Conservation (phyloP, 2,329 filamentous ascomycete species). For the Daldinia sp. region DNA sequence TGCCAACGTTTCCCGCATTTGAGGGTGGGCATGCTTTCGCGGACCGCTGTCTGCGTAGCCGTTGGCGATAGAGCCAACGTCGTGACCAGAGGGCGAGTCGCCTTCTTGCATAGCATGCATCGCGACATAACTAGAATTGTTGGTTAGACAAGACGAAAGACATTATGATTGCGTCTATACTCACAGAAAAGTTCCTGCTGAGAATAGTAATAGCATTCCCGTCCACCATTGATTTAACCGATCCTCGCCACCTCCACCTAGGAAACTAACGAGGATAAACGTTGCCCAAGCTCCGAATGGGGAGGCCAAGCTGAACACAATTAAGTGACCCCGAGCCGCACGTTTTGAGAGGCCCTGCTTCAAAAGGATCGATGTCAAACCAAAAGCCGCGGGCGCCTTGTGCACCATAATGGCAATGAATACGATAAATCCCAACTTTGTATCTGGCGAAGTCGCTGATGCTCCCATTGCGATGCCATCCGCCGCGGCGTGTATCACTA, state of each 20-base stretch:
- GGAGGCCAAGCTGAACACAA: conserved; percentile 91
- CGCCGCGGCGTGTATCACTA: conserved; percentile 95
- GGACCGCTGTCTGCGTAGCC: conserved; percentile 63
- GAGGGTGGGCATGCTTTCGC: conserved; percentile 62
- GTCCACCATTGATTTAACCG: conserved; percentile 83
- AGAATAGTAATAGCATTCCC: conserved; percentile 92
- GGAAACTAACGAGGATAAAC: conserved; percentile 78
- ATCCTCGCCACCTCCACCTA: conserved; percentile 70
- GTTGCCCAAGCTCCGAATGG: conserved; percentile 86
- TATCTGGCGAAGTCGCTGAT: conserved; percentile 77
- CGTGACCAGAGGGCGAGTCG: conserved; percentile 58
- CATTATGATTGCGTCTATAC: conserved; percentile 48
- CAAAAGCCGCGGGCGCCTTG: conserved; percentile 95
- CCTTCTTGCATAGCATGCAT: conserved; percentile 98
- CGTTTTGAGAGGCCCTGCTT: conserved; percentile 92
- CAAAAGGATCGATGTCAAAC: conserved; percentile 86
- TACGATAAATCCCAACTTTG: conserved; percentile 85
- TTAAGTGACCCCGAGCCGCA: conserved; percentile 81
- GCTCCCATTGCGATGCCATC: conserved; percentile 97
- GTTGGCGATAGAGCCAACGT: conserved; percentile 59
- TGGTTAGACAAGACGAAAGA: conserved; percentile 27
- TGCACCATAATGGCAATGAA: conserved; percentile 98
- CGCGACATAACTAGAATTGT: conserved; percentile 78
- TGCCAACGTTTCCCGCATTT: conserved; percentile 73
- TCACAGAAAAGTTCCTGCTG: conserved; percentile 93